Conservation (phyloP, 495 filamentous ascomycete genomes). For the Xylaria bambusicola region DNA sequence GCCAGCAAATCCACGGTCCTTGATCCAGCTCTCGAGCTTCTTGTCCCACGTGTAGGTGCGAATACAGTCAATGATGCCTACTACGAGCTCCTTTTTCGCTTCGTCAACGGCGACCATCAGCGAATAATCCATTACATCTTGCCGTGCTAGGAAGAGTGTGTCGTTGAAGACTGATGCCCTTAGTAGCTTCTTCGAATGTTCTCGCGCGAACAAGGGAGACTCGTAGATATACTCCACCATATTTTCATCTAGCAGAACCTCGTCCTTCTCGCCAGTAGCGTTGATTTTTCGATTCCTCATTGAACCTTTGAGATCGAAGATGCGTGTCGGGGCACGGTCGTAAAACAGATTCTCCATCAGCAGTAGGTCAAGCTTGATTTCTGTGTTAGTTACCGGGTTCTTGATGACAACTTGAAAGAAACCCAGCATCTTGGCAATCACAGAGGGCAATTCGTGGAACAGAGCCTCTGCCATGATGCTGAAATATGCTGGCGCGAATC, state of each 20-base stretch:
- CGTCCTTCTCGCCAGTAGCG: conserved; percentile 90
- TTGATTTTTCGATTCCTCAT: conserved; percentile 98
- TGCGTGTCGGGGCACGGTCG: conserved; percentile 84
- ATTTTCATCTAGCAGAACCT: conserved; percentile 97
- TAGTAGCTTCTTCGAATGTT: conserved; percentile 90
- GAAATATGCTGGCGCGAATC: conserved; percentile 96
- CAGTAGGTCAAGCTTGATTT: conserved; percentile 92
- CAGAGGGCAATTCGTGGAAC: conserved; percentile 93
- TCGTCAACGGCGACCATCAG: conserved; percentile 99
- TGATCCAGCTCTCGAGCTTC: conserved; percentile 98
- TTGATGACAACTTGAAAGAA: conserved; percentile 98
- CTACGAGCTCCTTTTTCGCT: conserved; percentile 80
- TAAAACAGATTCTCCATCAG: conserved; percentile 99
- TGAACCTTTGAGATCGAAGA: conserved; percentile 96
- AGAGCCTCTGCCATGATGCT: conserved; percentile 93
- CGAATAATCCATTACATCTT: conserved; percentile 99
- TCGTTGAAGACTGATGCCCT: conserved; percentile 90
- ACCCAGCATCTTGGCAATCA: conserved; percentile 98
- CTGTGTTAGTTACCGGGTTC: conserved; percentile 85
- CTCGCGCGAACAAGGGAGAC: conserved; percentile 88
- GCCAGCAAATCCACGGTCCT: conserved; percentile 84
- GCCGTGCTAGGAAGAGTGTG: conserved; percentile 85
- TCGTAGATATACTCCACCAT: conserved; percentile 99
- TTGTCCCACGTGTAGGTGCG: conserved; percentile 99
- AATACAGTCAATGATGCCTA: conserved; percentile 98